Percentiles rank a stretch among this genome's conserved stretches.
phyloP scores from a whole-genome alignment of 805 yeast species.

The Candida sphagnicola region DNA sequence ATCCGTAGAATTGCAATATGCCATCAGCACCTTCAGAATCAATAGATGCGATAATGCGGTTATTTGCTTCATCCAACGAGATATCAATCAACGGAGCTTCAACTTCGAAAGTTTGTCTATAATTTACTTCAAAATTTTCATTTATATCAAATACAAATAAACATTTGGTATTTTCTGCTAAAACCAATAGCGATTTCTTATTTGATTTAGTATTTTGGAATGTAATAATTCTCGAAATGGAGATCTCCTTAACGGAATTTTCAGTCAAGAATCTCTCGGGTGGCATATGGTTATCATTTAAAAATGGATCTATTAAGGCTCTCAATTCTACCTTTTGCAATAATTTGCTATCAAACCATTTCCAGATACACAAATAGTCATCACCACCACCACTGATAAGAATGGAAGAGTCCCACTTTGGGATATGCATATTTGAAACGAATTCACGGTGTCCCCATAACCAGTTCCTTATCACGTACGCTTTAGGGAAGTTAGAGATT shows the following conservation, averaged over 20 bases:
- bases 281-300: conserved; percentile 57
- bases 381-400: conserved; percentile 94
- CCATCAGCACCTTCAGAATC: conserved; percentile 24
- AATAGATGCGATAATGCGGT: conserved; percentile 22
- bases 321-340: conserved; percentile 49
- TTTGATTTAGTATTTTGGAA: conserved; percentile 1
- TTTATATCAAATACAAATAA: conserved; percentile 34
- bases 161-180: conserved; percentile 50
- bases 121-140: conserved; percentile 20
- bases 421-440: conserved; percentile 61
- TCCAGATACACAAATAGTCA: conserved; percentile 67
- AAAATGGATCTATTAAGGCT: conserved; percentile 32
- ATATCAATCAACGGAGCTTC: conserved; percentile 26
- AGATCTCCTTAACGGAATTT: conserved; percentile 48
- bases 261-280: conserved; percentile 60
- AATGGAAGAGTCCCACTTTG: conserved; percentile 45
- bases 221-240: conserved; percentile 45
- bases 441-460: conserved; percentile 85
- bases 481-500: conserved; percentile 72
- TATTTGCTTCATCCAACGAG: conserved; percentile 13
- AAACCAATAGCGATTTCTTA: conserved; percentile 31
- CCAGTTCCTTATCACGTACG: conserved; percentile 76
- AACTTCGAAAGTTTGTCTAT: conserved; percentile 26
- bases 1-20: conserved; percentile 21
- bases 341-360: conserved; percentile 56